Percentiles rank a stretch among this genome's conserved stretches.
These are phyloP conservation scores for Globisporangium mamillatum DNA, from an alignment of 352 stramenopile genomes.

Conservation along the genomic window DNA sequence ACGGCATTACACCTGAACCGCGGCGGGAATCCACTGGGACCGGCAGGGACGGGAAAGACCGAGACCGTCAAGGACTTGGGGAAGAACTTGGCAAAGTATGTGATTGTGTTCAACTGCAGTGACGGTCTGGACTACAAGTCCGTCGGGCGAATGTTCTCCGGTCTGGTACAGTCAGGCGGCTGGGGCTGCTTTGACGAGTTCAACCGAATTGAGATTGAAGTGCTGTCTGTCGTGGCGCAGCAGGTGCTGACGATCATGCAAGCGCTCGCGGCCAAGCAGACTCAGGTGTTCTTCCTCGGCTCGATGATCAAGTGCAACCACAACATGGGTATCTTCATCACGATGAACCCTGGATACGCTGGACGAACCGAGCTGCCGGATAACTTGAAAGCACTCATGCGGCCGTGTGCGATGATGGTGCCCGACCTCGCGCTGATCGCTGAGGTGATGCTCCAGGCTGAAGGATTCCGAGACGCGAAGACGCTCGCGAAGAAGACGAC, in stretches of 20 bases:
- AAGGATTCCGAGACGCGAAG: slow-evolving; percentile 83
- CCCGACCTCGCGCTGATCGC: slow-evolving; percentile 81
- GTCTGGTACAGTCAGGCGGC: slow-evolving; percentile 89
- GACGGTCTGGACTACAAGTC: slow-evolving; percentile 94
- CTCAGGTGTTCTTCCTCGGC: slow-evolving; percentile 82
- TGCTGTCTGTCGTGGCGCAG: slow-evolving; percentile 92
- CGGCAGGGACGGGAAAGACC: slow-evolving; percentile 92
- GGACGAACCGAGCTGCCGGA: slow-evolving; percentile 88
- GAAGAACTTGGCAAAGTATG: slow-evolving; percentile 93
- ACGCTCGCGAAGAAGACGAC: slow-evolving; percentile 83
- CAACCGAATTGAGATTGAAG: slow-evolving; percentile 96
- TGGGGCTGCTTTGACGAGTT: slow-evolving; percentile 96
- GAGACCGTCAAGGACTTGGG: slow-evolving; percentile 94
- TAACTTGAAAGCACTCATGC: slow-evolving; percentile 86
- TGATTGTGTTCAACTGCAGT: slow-evolving; percentile 95
- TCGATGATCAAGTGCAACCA: slow-evolving; percentile 83
- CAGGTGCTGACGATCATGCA: slow-evolving; percentile 91
- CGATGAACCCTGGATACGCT: slow-evolving; percentile 91
- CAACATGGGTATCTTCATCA: slow-evolving; percentile 93
- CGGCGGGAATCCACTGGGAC: slow-evolving; percentile 89
- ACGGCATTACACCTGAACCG: slow-evolving; percentile 90
- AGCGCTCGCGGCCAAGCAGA: slow-evolving; percentile 72
- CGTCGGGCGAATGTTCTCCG: slow-evolving; percentile 91
- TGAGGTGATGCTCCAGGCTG: slow-evolving; percentile 85
- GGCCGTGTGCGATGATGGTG: slow-evolving; percentile 88